Evolutionary conservation across 371 early-diverging fungal genomes (phyloP), one percentile per base, ranked within the genome.

Genomic region (Blakeslea trispora): DNA sequence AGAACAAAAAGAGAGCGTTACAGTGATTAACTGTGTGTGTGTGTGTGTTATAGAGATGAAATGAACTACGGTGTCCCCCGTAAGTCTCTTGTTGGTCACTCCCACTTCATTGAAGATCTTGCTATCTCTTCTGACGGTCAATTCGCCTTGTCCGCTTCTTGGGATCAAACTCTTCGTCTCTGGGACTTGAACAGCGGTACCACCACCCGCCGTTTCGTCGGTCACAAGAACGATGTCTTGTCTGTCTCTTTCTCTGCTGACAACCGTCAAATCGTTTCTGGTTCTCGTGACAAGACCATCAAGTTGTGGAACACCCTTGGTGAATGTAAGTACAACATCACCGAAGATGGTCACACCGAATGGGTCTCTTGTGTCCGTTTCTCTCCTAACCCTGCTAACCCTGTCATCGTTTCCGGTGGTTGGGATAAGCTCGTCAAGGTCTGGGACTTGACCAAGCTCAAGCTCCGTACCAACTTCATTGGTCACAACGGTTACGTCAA

Each of bases 361-460:
- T 96, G 96, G 97, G 91, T 95, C 68, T 94, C 95, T 53, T 91
- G 92, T 85, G 96, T 97, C 66, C 86, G 93, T 71, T 95, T 96
- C 94, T 94, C 95, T 59, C 96, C 97, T 75, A 95, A 95, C 92
- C 89, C 93, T 59, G 83, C 82, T 68, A 95, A 91, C 87, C 94
- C 95, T 61, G 86, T 95, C 81, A 90, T 97, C 73, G 94, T 97
- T 54, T 94, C 95, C 51, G 83, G 89, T 77, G 95, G 96, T 72
- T 97, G 97, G 97, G 98, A 98, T 85, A 95, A 94, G 87, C 81
- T 94, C 63, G 95, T 98, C 81, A 97, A 97, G 94, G 94, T 95
- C 66, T 98, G 98, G 98, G 97, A 98, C 72, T 83, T 95, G 58
- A 88, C 85, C 83, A 93, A 94, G 86, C 88, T 87, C 88, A 94